Conservation (phyloP, 345 rosid species). For the Psidium guajava region DNA sequence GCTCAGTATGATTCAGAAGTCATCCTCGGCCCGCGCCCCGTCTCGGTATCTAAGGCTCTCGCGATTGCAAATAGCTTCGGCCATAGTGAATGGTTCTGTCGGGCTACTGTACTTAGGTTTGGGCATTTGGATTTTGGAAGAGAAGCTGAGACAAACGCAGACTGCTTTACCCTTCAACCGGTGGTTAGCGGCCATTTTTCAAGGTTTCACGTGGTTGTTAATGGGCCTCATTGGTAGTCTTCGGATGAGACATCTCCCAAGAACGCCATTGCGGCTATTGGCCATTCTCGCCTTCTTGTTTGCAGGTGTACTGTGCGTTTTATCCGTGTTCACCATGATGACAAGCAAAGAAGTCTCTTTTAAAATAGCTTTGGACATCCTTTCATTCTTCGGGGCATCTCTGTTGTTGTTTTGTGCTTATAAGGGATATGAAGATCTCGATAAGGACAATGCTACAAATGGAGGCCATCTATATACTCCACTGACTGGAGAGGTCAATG, state of each 20-base stretch:
- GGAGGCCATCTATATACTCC: constrained; percentile 43
- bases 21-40: constrained; percentile 12
- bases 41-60: constrained; percentile 15
- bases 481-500: constrained; percentile 29
- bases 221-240: constrained; percentile 41
- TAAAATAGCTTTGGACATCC: constrained; percentile 31
- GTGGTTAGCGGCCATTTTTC: constrained; percentile 44
- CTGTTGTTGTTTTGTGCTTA: constrained; percentile 43
- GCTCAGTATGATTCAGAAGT: constrained; percentile 31
- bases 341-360: constrained; percentile 6
- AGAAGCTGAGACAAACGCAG: constrained; percentile 24
- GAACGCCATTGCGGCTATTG: constrained; percentile 24
- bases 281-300: constrained; percentile 44
- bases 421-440: constrained; percentile 19
- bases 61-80: constrained; percentile 34
- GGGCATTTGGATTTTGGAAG: constrained; percentile 51
- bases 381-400: constrained; percentile 50
- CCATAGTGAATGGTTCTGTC: constrained; percentile 40
- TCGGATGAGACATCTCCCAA: constrained; percentile 19
- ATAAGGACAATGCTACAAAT: neutral
- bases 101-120: constrained; percentile 47
- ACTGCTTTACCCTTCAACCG: constrained; percentile 30
- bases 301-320: constrained; percentile 26
- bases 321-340: constrained; percentile 27
- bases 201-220: constrained; percentile 57